Conservation (phyloP, 495 filamentous ascomycete species). For the Daldinia vernicosa region DNA sequence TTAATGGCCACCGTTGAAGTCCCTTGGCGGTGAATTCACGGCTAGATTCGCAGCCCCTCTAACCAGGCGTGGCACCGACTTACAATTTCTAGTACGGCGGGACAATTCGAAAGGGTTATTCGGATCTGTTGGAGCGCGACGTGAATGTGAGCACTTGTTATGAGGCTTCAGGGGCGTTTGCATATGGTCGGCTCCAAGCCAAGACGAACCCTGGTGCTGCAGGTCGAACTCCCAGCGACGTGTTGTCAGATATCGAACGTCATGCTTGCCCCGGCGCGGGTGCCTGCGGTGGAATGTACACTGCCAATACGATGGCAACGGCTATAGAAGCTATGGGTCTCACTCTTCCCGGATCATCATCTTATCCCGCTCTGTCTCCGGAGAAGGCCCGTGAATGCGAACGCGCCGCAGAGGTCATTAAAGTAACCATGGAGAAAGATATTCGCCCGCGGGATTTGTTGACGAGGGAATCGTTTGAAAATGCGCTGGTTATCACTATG, state of each 20-base stretch:
- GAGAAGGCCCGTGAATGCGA: constrained; percentile 92
- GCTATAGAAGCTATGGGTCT: constrained; percentile 97
- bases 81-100: constrained; percentile 72
- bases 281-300: constrained; percentile 97
- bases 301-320: constrained; percentile 97
- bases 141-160: constrained; percentile 94
- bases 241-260: constrained; percentile 86
- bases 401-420: constrained; percentile 86
- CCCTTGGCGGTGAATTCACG: not conserved
- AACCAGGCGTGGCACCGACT: not conserved
- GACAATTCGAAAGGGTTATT: constrained; percentile 87
- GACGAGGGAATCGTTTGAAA: constrained; percentile 87
- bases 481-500: constrained; percentile 93
- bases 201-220: constrained; percentile 48
- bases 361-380: constrained; percentile 85
- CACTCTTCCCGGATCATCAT: constrained; percentile 87
- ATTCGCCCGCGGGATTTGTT: constrained; percentile 86
- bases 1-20: not conserved
- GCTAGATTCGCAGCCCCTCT: not conserved
- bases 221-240: constrained; percentile 70
- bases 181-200: constrained; percentile 71
- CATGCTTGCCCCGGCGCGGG: constrained; percentile 90
- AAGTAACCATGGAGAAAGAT: constrained; percentile 82
- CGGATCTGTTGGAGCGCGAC: constrained; percentile 74
- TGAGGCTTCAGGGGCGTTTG: constrained; percentile 88